Conservation (phyloP, 2,329 filamentous ascomycete species). For the Stylonectria norvegica region DNA sequence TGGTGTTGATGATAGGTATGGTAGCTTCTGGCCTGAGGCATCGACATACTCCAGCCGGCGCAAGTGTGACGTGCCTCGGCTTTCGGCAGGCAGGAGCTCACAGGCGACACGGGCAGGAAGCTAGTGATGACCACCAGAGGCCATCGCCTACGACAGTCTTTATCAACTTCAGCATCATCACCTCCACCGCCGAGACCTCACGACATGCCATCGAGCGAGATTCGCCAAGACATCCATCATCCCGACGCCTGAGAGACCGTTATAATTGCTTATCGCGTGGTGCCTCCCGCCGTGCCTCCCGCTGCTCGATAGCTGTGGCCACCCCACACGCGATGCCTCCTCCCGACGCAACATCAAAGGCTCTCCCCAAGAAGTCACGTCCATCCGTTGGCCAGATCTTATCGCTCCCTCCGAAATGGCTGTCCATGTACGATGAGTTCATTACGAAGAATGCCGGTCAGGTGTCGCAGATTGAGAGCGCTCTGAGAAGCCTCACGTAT, state of each 20-base stretch:
- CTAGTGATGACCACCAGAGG: conserved; percentile 1
- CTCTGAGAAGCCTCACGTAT: conserved; percentile 87
- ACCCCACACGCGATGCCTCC: conserved; percentile 17
- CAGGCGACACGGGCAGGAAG: not conserved
- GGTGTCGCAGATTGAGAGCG: conserved; percentile 92
- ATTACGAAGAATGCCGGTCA: conserved; percentile 93
- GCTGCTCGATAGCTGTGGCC: conserved; percentile 19
- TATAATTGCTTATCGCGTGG: no score
- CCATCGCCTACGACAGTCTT: conserved; percentile 10
- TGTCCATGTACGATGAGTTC: conserved; percentile 78
- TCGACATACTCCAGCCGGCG: conserved; percentile 19
- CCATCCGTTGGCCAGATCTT: conserved; percentile 40
- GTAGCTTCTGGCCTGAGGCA: conserved; percentile 25
- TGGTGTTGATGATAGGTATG: no score
- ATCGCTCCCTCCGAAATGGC: conserved; percentile 61
- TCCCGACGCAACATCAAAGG: conserved; percentile 17
- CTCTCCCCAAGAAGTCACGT: conserved; percentile 14
- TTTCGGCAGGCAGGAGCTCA: conserved; percentile 9
- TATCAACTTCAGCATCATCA: conserved; percentile 10
- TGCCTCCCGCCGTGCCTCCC: conserved; percentile 1
- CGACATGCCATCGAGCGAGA: conserved; percentile 6
- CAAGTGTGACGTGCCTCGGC: conserved; percentile 26
- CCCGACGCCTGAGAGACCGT: conserved; percentile 9
- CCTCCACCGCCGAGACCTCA: conserved; percentile 1
- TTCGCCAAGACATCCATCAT: conserved; percentile 2